phyloP scores from a whole-genome alignment of 768 basidiomycete species.

The Hebeloma cylindrosporum region DNA sequence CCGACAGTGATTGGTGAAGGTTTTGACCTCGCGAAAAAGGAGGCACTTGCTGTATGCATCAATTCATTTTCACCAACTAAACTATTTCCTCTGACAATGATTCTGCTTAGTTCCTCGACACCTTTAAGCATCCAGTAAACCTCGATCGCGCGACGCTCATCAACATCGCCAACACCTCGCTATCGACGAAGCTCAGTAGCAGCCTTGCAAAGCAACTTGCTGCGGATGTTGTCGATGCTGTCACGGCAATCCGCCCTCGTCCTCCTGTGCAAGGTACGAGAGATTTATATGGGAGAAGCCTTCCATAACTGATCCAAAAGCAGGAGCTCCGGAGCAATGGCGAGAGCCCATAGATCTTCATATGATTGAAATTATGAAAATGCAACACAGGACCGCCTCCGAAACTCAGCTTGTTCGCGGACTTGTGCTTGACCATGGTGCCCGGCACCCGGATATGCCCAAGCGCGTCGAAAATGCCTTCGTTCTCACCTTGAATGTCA shows the following conservation, averaged over 20 bases:
- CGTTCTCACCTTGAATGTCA: conserved; percentile 95
- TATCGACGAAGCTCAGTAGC: conserved; percentile 88
- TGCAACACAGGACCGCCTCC: conserved; percentile 98
- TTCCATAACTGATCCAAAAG: conserved; percentile 17
- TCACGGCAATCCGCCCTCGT: conserved; percentile 79
- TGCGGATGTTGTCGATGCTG: conserved; percentile 93
- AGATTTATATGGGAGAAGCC: conserved; percentile 40
- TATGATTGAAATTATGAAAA: conserved; percentile 99
- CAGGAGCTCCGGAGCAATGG: conserved; percentile 67
- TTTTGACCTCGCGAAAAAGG: conserved; percentile 97
- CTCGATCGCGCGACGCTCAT: conserved; percentile 90
- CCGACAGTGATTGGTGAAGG: conserved; percentile 95
- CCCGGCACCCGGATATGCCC: conserved; percentile 98
- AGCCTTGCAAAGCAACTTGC: conserved; percentile 84
- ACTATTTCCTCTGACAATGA: conserved; percentile 3
- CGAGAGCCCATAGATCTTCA: conserved; percentile 94
- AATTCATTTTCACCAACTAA: conserved; percentile 4
- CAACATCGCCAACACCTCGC: conserved; percentile 92
- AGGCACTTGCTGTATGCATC: conserved; percentile 71
- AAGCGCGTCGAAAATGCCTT: conserved; percentile 96
- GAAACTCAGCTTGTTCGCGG: conserved; percentile 96
- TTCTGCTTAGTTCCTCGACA: conserved; percentile 79
- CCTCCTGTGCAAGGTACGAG: conserved; percentile 55
- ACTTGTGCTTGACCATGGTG: conserved; percentile 95
- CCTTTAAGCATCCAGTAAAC: conserved; percentile 74